A percentile compares a stretch with the other conserved stretches of the same genome.
Conservation (phyloP, 306 rosid genomes). For the Fagus sylvatica region DNA sequence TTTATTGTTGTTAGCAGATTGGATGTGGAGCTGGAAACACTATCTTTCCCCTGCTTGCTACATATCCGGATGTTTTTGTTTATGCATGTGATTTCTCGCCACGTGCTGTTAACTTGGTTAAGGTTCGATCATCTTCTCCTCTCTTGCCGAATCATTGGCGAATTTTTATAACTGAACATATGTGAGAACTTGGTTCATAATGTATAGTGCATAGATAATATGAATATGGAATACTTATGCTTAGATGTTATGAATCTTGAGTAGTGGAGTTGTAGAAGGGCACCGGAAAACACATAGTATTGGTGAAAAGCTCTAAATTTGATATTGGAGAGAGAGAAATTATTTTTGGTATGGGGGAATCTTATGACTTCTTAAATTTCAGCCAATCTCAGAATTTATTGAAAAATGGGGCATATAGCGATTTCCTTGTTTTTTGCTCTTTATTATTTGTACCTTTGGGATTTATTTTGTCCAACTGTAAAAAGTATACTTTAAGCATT, state of each 20-base stretch:
- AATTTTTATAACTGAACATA: not conserved
- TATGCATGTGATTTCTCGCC: constrained; percentile 97
- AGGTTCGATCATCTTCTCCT: constrained; percentile 47
- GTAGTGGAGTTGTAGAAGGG: not conserved
- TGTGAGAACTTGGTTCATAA: constrained; percentile 13
- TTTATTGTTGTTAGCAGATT: constrained; percentile 48
- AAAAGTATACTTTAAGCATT: not conserved
- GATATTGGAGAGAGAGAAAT: not conserved
- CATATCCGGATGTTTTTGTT: constrained; percentile 68
- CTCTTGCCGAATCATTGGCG: constrained; percentile 1
- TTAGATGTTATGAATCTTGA: not conserved
- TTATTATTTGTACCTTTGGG: not conserved
- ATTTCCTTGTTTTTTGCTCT: not conserved
- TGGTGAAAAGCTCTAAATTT: not conserved
- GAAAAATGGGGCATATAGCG: not conserved
- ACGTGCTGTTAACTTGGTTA: constrained; percentile 81
- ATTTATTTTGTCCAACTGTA: not conserved
- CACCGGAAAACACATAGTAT: not conserved
- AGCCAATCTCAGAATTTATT: not conserved
- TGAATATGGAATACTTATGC: not conserved
- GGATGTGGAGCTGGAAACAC: constrained; percentile 98
- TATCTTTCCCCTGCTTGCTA: constrained; percentile 76
- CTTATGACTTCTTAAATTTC: no score
- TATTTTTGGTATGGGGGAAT: no score
- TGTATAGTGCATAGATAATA: not conserved